Base-by-base conservation (phyloP, 1,284 basidiomycete genomes). In the Fomes fomentarius region DNA sequence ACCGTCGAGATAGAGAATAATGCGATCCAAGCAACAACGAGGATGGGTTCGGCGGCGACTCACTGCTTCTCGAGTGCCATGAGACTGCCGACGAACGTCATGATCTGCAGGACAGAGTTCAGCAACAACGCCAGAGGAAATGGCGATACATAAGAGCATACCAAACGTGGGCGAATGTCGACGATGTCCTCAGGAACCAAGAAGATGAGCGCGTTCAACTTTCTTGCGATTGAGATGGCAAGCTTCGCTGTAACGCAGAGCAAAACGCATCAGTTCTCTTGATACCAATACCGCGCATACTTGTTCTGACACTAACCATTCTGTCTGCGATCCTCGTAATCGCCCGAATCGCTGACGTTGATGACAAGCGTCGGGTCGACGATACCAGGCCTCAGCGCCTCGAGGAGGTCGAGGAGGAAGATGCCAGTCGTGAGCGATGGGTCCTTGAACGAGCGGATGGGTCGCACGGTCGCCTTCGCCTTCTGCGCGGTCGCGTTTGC, bases 161-260 rank as follows among this genome's bases (percentile, higher is more conserved):
- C 93, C 70, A 95, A 78, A 60, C 91, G 84, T 30, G 92, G 83
- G 48, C 93, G 84, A 56, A 95, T 81, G 69, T 95, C 93, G 33
- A 95, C 92, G 65, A 95, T 94, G 74, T 95, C 96, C 72, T 99
- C 97, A 1, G 96, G 95, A 0, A 99, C 97, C 57, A 99, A 78
- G 82, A 98, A 98, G 68, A 99, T 98, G 66, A 98, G 76, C 4
- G 94, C 94, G 51, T 95, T 94, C 85, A 97, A 87, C 84, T 99
- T 99, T 69, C 96, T 83, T 21, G 96, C 96, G 66, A 99, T 98
- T 5, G 94, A 96, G 66, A 99, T 99, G 15, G 95, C 97, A 58
- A 99, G 74, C 83, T 97, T 97, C 37, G 94, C 94, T 94, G 58
- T 19, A 52, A 47, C 44, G 17, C 33, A n/a, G 37, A 15, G 12